phyloP scores from a whole-genome alignment of 1,284 basidiomycete genomes.

The Kalmanozyma brasiliensis region DNA sequence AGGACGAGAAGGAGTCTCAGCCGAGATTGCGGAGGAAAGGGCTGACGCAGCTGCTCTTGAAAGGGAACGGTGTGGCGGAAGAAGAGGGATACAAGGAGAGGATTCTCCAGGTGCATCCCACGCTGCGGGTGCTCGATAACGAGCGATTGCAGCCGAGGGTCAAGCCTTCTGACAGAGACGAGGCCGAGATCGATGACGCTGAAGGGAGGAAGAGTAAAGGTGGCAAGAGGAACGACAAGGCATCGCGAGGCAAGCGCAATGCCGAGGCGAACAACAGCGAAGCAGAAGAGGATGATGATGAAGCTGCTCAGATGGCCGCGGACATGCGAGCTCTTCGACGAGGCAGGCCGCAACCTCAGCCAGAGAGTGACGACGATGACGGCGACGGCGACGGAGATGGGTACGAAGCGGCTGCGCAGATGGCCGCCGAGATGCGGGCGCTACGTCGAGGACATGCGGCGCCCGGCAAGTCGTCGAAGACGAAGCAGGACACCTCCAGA shows the following conservation, averaged over 20 bases:
- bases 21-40: constrained; percentile 41
- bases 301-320: constrained; percentile 20
- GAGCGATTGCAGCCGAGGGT: constrained; percentile 41
- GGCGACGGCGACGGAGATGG: constrained; percentile 23
- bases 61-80: constrained; percentile 52
- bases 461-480: background rate
- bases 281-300: constrained; percentile 23
- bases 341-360: constrained; percentile 9
- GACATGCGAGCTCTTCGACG: constrained; percentile 23
- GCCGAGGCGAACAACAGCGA: constrained; percentile 2
- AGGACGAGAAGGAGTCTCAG: constrained; percentile 18
- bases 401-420: constrained; percentile 32
- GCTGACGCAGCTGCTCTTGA: constrained; percentile 51
- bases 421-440: constrained; percentile 43
- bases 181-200: background rate
- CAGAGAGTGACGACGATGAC: constrained; percentile 7
- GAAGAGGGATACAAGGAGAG: constrained; percentile 40
- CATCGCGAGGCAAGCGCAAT: background rate
- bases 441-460: constrained; percentile 22
- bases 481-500: constrained; percentile 12
- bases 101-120: constrained; percentile 39
- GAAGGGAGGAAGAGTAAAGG: constrained; percentile 1
- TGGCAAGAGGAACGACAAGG: background rate
- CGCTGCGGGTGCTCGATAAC: constrained; percentile 53
- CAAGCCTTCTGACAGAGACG: constrained; percentile 14